Conservation (phyloP, 108 stramenopile genomes). For the Cyclostephanos tholiformis region DNA sequence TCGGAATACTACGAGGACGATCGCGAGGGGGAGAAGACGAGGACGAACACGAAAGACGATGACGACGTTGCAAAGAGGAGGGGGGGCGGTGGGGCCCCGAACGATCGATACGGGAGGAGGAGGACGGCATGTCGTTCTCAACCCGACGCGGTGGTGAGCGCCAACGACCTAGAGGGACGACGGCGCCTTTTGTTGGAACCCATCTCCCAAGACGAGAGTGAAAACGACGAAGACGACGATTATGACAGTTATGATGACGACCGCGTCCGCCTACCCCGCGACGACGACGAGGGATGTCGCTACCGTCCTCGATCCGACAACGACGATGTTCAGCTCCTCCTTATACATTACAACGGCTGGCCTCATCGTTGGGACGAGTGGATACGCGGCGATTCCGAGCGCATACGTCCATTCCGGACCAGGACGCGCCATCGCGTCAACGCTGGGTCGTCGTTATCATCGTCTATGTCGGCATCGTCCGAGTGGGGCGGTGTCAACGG, state of each 20-base stretch:
- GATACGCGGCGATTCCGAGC: constrained; percentile 85
- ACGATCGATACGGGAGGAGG: background rate
- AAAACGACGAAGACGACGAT: constrained; percentile 48
- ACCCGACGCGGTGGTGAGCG: constrained; percentile 72
- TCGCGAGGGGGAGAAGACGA: background rate
- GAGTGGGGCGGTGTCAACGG: background rate
- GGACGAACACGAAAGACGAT: background rate
- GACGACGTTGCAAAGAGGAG: background rate
- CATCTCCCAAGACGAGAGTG: constrained; percentile 26
- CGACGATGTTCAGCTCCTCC: constrained; percentile 68
- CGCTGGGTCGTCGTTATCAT: constrained; percentile 15
- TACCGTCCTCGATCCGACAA: constrained; percentile 54
- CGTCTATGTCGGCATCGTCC: background rate
- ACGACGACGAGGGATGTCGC: constrained; percentile 28
- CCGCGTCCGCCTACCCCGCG: constrained; percentile 2
- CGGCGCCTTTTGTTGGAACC: constrained; percentile 76
- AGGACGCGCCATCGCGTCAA: constrained; percentile 66
- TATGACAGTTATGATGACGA: constrained; percentile 14
- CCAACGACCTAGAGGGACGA: constrained; percentile 78
- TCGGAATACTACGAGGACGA: constrained; percentile 12
- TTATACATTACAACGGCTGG: constrained; percentile 99
- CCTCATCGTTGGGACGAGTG: constrained; percentile 98
- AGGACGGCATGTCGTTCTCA: constrained; percentile 6
- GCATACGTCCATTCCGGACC: constrained; percentile 89
- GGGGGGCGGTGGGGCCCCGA: background rate